phyloP scores from a whole-genome alignment of 2,329 filamentous ascomycete genomes.

The Akanthomyces muscarius region DNA sequence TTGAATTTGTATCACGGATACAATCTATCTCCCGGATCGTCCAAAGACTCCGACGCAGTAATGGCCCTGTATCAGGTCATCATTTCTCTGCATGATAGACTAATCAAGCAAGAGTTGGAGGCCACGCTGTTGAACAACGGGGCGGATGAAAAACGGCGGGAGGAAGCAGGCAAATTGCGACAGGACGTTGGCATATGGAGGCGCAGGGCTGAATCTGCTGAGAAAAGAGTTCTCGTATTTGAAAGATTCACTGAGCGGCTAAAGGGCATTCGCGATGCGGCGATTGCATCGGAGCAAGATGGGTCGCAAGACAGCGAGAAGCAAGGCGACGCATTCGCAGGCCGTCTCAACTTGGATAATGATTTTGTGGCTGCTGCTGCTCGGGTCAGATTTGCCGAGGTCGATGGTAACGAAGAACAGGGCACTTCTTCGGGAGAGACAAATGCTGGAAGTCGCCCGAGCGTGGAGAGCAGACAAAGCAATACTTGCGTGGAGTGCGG shows the following conservation, averaged over 20 bases:
- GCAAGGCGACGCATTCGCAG: neutral
- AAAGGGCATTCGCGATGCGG: constrained; percentile 28
- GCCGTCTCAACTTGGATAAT: constrained; percentile 5
- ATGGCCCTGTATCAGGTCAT: neutral
- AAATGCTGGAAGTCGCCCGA: neutral
- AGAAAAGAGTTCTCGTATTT: constrained; percentile 47
- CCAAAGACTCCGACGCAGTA: neutral
- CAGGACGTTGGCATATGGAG: constrained; percentile 44
- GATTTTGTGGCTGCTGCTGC: constrained; percentile 7
- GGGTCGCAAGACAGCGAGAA: constrained; percentile 1
- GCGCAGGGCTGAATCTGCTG: constrained; percentile 51
- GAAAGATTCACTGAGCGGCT: constrained; percentile 39
- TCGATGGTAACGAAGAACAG: constrained; percentile 9
- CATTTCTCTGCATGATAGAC: constrained; percentile 8
- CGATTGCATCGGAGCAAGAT: constrained; percentile 14
- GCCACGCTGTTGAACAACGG: neutral
- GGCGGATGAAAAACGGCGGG: neutral
- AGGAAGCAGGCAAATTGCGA: constrained; percentile 18
- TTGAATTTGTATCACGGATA: constrained; percentile 6
- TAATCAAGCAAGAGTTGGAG: constrained; percentile 4
- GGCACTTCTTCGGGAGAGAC: neutral
- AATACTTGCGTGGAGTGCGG: neutral
- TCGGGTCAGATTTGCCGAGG: constrained; percentile 15
- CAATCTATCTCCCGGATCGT: neutral
- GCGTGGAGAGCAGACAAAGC: neutral